Evolutionary conservation across 2,329 filamentous ascomycete genomes (phyloP).

Genomic region (Cercospora sp.): DNA sequence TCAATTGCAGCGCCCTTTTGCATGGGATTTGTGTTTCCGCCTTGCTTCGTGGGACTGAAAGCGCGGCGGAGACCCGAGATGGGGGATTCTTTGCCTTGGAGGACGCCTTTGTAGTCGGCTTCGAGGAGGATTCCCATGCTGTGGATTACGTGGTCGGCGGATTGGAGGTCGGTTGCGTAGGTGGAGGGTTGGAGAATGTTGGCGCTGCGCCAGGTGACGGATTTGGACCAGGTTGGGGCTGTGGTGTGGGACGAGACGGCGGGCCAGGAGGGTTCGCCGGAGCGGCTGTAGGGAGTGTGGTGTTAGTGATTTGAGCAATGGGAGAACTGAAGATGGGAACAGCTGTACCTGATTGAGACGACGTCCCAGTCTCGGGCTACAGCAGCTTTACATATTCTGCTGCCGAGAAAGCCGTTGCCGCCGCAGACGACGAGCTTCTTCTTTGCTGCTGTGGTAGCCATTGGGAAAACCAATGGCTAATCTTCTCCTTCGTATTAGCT

Average conservation of each 20-base stretch:
- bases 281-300: too few species aligned
- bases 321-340: too few species aligned
- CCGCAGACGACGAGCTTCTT: conserved; percentile 90
- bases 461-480: conserved; percentile 8
- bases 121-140: conserved; percentile 95
- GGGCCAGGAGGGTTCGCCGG: conserved; percentile 84
- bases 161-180: conserved; percentile 74
- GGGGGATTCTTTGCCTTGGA: conserved; percentile 82
- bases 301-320: too few species aligned
- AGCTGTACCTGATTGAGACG: conserved; percentile 86
- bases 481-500: too few species aligned
- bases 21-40: conserved; percentile 67
- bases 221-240: conserved; percentile 76
- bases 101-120: conserved; percentile 93
- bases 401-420: conserved; percentile 84
- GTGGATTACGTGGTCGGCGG: conserved; percentile 85
- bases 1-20: conserved; percentile 62
- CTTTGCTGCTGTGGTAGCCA: conserved; percentile 40
- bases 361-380: conserved; percentile 86
- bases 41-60: conserved; percentile 66
- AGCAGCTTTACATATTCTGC: conserved; percentile 86
- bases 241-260: conserved; percentile 69
- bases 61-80: conserved; percentile 74
- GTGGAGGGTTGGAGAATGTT: conserved; percentile 82
- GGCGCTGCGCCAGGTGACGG: conserved; percentile 82